phyloP scores from a whole-genome alignment of 495 filamentous ascomycete genomes.

The Neurospora sp. region DNA sequence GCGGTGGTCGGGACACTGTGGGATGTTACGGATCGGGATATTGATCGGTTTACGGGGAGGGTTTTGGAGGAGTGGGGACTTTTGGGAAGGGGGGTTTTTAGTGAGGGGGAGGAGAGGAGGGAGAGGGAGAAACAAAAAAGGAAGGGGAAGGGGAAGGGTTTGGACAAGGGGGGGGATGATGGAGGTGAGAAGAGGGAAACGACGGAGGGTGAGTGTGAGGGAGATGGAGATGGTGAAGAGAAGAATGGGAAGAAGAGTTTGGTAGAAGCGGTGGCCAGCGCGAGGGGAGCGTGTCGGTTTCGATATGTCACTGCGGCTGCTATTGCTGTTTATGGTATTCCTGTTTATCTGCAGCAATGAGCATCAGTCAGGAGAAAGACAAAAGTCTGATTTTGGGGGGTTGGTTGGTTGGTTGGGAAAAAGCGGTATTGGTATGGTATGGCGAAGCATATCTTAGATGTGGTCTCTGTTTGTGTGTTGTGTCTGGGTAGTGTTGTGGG shows the following conservation, averaged over 20 bases:
- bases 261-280: constrained; percentile 68
- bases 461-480: neutral
- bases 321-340: constrained; percentile 88
- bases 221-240: neutral
- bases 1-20: constrained; percentile 85
- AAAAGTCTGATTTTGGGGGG: neutral
- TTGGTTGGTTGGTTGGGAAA: neutral
- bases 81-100: constrained; percentile 31
- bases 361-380: neutral
- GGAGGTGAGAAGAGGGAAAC: neutral
- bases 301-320: constrained; percentile 88
- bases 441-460: constrained; percentile 9
- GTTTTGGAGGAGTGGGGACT: constrained; percentile 82
- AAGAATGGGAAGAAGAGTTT: constrained; percentile 30
- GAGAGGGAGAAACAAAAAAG: constrained; percentile 12
- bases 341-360: constrained; percentile 57
- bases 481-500: neutral
- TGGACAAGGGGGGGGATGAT: constrained; percentile 1
- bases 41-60: constrained; percentile 75
- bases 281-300: constrained; percentile 66
- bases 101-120: constrained; percentile 15
- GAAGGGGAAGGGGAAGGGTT: constrained; percentile 15
- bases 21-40: constrained; percentile 96
- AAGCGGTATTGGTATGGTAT: neutral
- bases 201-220: no score